A percentile compares a stretch with the other conserved stretches of the same genome.
These are phyloP conservation scores for Salix arbutifolia DNA, from an alignment of 345 rosid genomes.

Conservation along the genomic window DNA sequence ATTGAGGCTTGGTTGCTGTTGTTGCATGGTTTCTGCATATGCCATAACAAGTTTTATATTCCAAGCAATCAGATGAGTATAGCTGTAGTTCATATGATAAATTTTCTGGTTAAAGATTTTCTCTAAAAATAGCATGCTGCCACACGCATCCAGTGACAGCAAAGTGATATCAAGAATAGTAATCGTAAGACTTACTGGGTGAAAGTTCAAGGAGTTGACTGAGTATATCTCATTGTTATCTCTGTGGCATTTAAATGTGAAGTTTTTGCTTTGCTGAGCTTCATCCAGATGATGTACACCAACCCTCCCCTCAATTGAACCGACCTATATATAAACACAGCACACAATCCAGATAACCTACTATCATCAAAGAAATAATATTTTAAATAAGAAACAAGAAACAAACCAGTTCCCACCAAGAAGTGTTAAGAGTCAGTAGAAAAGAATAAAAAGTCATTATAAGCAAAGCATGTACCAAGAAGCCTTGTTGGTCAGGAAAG, in stretches of 20 bases:
- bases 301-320: conserved; percentile 97
- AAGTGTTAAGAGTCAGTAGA: not conserved
- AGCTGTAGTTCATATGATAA: not conserved
- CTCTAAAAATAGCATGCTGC: not conserved
- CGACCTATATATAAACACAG: conserved; percentile 49
- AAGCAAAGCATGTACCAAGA: conserved; percentile 53
- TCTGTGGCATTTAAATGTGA: conserved; percentile 97
- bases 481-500: conserved; percentile 98
- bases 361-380: not conserved
- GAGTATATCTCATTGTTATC: conserved; percentile 88
- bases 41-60: not conserved
- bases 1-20: not conserved
- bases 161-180: not conserved
- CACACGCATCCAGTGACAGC: not conserved
- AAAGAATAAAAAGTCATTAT: not conserved
- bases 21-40: not conserved
- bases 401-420: not conserved
- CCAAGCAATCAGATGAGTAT: not conserved
- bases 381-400: not conserved
- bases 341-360: not conserved
- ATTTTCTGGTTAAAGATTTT: not conserved
- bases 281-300: conserved; percentile 99
- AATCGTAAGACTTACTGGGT: conserved; percentile 62
- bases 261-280: conserved; percentile 68
- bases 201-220: conserved; percentile 90